phyloP scores from a whole-genome alignment of 331 rosid species.

The Pyracantha coccinea region DNA sequence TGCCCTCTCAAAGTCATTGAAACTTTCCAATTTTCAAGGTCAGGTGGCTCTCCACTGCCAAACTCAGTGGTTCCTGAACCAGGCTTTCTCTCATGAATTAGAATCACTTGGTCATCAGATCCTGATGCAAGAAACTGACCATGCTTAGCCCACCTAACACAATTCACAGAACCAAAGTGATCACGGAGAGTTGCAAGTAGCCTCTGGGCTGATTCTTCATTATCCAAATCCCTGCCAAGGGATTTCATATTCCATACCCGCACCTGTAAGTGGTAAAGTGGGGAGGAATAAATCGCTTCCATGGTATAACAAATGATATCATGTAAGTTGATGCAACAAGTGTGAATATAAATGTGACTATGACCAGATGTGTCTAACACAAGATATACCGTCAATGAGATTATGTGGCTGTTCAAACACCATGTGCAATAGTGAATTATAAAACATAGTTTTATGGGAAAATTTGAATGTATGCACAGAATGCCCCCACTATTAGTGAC shows the following conservation, averaged over 20 bases:
- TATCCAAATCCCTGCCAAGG: slow-evolving; percentile 49
- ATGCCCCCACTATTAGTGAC: background rate
- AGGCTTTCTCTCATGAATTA: slow-evolving; percentile 93
- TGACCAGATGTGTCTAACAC: background rate
- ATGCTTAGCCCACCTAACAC: slow-evolving; percentile 98
- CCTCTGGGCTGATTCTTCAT: slow-evolving; percentile 62
- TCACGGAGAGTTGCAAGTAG: slow-evolving; percentile 96
- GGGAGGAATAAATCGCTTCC: background rate
- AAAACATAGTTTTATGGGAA: background rate
- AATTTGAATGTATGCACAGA: background rate
- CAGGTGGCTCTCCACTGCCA: slow-evolving; percentile 99
- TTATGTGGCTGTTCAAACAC: background rate
- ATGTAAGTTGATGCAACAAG: background rate
- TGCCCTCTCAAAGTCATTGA: slow-evolving; percentile 94
- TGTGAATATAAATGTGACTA: background rate
- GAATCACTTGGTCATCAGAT: slow-evolving; percentile 92
- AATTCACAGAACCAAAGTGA: slow-evolving; percentile 97
- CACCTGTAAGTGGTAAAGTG: slow-evolving; percentile 44
- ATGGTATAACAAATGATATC: background rate
- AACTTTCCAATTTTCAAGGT: slow-evolving; percentile 97
- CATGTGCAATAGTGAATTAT: background rate
- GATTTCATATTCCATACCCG: slow-evolving; percentile 98
- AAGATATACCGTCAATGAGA: background rate
- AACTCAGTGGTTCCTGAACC: slow-evolving; percentile 99
- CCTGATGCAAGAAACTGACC: slow-evolving; percentile 92